phyloP scores from a whole-genome alignment of 2,329 filamentous ascomycete genomes.

The Colletotrichum sp. region DNA sequence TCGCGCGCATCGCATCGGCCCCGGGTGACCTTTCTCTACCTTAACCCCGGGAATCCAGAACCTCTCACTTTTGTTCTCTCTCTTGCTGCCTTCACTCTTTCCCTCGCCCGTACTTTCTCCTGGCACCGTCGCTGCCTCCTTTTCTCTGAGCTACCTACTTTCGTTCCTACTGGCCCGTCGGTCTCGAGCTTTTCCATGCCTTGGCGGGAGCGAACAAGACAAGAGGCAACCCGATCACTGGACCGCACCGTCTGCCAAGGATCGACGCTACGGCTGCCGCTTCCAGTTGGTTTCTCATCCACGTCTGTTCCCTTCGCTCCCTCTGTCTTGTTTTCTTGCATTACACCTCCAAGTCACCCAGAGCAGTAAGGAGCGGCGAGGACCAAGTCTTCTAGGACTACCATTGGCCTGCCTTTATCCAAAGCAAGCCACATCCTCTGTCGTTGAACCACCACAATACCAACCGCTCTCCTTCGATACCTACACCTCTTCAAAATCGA shows the following conservation, averaged over 20 bases:
- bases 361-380: neutral
- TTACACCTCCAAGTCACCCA: neutral
- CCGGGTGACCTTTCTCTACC: neutral
- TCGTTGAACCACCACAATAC: neutral
- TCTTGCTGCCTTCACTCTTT: neutral
- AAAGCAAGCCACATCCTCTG: neutral
- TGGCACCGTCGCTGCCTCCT: neutral
- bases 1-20: neutral
- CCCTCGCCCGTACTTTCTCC: neutral
- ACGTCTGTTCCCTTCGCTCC: neutral
- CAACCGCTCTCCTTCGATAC: neutral
- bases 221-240: neutral
- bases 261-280: slow-evolving; percentile 18
- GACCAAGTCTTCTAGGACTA: slow-evolving; percentile 1
- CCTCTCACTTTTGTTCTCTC: neutral
- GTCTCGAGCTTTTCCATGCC: neutral
- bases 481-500: neutral
- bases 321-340: neutral
- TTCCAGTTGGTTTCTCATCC: neutral
- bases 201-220: neutral
- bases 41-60: neutral
- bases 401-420: neutral
- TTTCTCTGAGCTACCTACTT: neutral
- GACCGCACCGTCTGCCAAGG: neutral
- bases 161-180: neutral